Conservation (phyloP, 1,284 basidiomycete genomes). For the Boletus semigastroideus region DNA sequence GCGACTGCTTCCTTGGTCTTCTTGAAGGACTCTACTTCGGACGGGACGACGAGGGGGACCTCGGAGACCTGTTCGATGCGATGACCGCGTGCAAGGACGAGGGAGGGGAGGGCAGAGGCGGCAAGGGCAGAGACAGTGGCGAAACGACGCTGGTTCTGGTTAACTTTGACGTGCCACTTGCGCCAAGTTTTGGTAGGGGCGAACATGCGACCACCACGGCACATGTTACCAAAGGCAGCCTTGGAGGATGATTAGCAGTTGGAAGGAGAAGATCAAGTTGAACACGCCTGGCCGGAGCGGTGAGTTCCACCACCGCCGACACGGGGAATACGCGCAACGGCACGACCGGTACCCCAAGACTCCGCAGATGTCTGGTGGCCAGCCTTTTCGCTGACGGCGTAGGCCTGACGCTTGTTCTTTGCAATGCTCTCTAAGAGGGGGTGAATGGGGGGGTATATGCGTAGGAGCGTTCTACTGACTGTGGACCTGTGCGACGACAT, state of each 20-base stretch:
- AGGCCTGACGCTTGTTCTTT: constrained; percentile 98
- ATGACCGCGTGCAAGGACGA: constrained; percentile 99
- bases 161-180: constrained; percentile 99
- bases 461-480: constrained; percentile 62
- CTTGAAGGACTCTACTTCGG: constrained; percentile 80
- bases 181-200: constrained; percentile 99
- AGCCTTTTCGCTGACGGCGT: constrained; percentile 96
- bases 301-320: constrained; percentile 99
- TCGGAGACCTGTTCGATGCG: constrained; percentile 98
- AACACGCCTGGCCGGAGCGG: constrained; percentile 87
- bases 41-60: constrained; percentile 90
- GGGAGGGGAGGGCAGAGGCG: constrained; percentile 95
- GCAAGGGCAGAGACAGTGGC: constrained; percentile 98
- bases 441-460: background rate
- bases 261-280: background rate
- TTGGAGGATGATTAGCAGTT: constrained; percentile 31
- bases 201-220: constrained; percentile 99
- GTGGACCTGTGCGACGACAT: constrained; percentile 98
- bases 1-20: constrained; percentile 99
- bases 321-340: constrained; percentile 99
- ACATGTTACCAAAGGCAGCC: constrained; percentile 99
- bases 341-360: constrained; percentile 99
- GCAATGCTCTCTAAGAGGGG: constrained; percentile 85
- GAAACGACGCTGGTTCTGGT: constrained; percentile 99
- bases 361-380: constrained; percentile 99